Base-by-base conservation (phyloP, 2,329 filamentous ascomycete species). In the Colletotrichum noveboracense region DNA sequence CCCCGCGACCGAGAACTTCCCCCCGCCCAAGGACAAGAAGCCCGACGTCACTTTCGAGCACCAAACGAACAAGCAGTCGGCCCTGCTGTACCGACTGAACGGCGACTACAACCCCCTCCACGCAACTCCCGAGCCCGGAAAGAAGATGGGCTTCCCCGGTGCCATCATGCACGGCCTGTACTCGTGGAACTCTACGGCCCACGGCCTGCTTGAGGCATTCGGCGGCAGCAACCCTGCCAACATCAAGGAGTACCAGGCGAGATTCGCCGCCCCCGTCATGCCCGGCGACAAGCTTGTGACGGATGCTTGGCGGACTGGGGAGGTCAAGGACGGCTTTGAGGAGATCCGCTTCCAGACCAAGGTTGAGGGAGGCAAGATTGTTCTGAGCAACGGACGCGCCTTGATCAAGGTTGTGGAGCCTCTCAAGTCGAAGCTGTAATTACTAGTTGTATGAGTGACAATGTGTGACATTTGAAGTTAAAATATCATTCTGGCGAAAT, bases 71-170 rank as follows among this genome's bases (percentile, higher is more conserved):
- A 82, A 87, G 69, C 92, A 96, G 86, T 94, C 94, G 6, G 92
- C 95, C 10, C 90, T 94, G 77, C 87, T 97, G 71, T 97, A 97
- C 85, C 91, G 95, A 77, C 90, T 98, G 66, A 98, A 98, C 80
- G 96, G 96, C 78, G 96, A 98, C 87, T 98, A 98, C 86, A 98
- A 98, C 87, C 96, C 96, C 32, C 92, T 98, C 43, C 96, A 98
- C 83, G 95, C 95, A 8, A 94, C 94, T 21, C 95, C 95, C 14
- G 94, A 95, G 85, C 95, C 95, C 0, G 95, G 95, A 76, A 86
- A 91, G 85, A 94, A 95, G 87, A 98, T 98, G 95, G 96, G 96
- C 76, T 98, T 98, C 79, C 95, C 95, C 32, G 96, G 96, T 38
- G 89, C 92, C 79, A 98, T 98, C 84, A 94, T 98, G 83, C 96